Base-by-base conservation (phyloP, 768 basidiomycete genomes). In the Auricularia heimuer region DNA sequence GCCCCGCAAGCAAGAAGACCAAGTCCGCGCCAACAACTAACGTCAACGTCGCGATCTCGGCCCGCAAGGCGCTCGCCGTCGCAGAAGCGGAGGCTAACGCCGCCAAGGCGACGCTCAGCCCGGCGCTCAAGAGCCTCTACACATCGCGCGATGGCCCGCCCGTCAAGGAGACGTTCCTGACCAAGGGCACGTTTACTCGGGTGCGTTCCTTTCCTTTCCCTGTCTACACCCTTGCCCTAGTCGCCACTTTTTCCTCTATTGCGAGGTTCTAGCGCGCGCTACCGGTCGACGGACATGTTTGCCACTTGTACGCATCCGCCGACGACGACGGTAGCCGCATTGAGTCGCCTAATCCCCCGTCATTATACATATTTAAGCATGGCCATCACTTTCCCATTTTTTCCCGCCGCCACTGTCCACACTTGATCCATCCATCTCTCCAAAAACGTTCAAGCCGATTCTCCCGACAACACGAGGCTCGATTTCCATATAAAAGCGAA, bases 111-210 rank as follows among this genome's bases (percentile, higher is more conserved):
- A 81, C 76, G 4, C 94, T 95, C 93, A 94, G 86, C 69, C 88
- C 85, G 11, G 92, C 92, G 16, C 86, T 97, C 42, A 90, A 88
- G 77, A 88, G 87, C 42, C 72, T 97, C 69, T 97, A 95, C 72
- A 81, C 76, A 51, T 74, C 78, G 11, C 84, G 85, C 65, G 82
- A 84, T 24, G 81, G 79, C 16, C 76, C 81, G 62, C 78, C 78
- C 67, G 80, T 78, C 72, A 92, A 93, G 72, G 89, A 90, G 76
- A 94, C 91, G 4, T 95, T 94, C 70, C 92, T 92, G 83, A 95
- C 93, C 1, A 90, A 88, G 83, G 86, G 87, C 18, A 96, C 94
- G 12, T 97, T 95, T 69, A 95, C 90, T 8, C 83, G 94, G 77
- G 93, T 94, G 72, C 75, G 93, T 79, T 2, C 1, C 21, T 29